Evolutionary conservation across 2,329 filamentous ascomycete genomes (phyloP).

Genomic region (Botryosphaeria dothidea): DNA sequence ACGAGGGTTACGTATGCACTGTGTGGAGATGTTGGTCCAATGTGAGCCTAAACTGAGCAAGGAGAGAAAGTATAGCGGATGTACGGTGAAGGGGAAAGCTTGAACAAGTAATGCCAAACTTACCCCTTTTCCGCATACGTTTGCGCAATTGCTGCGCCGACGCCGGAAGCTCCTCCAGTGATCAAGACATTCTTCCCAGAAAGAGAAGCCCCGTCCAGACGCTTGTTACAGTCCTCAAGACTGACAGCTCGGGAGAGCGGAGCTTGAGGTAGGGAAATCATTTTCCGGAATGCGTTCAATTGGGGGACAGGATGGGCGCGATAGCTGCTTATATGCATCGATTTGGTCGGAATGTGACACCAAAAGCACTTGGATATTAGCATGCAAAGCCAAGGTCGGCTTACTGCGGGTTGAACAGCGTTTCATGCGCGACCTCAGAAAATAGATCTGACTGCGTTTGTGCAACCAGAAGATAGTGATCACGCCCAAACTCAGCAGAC

Average conservation of each 20-base stretch:
- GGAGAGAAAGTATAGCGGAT: no score
- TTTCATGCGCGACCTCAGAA: no score
- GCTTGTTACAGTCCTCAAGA: neutral
- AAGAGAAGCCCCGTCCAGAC: neutral
- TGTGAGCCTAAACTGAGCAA: neutral
- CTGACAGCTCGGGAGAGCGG: neutral
- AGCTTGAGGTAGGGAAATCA: neutral
- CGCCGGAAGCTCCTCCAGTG: constrained; percentile 10
- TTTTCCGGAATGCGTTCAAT: neutral
- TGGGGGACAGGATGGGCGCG: neutral
- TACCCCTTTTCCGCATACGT: constrained; percentile 1
- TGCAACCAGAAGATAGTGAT: no score
- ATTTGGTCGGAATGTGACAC: no score
- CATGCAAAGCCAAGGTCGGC: no score
- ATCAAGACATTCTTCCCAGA: constrained; percentile 5
- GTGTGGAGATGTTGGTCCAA: no score
- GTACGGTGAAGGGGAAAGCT: no score
- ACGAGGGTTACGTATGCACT: constrained; percentile 30
- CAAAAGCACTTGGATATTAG: no score
- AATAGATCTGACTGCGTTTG: no score
- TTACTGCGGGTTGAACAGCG: no score
- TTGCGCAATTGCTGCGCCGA: neutral
- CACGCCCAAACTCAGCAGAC: no score
- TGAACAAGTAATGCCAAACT: no score
- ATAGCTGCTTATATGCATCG: neutral